Evolutionary conservation across 208 protist genomes (phyloP), one percentile per base, ranked within the genome.

Genomic region (Trypanosoma boissoni): DNA sequence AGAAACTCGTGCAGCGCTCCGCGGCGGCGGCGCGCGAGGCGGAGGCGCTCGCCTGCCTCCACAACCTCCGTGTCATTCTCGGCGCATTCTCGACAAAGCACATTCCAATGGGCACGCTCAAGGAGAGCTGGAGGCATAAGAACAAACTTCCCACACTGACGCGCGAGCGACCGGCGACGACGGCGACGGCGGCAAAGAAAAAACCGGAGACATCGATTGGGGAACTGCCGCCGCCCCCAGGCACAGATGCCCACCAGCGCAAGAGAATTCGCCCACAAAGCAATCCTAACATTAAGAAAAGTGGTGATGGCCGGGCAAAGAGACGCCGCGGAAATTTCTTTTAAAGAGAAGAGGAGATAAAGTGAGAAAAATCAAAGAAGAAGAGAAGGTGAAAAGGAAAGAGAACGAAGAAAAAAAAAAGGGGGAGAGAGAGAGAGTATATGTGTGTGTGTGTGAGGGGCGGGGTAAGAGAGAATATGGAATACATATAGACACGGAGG

Each of bases 41-140:
- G 1, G 80, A 89, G 54, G 59, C 71, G 3, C 43, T 84, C 21
- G 78, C 68, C 1, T 80, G 66, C 29, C 64, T 89, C 26, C 60
- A 65, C 36, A 95, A 92, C 59, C 73, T 91, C 50, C 78, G 79
- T 27, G 57, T 62, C 2, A 78, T 95, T 23, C 29, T 76, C 18
- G 69, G 58, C 44, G 68, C 74, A 41, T 83, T 91, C 31, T 54
- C 78, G 31, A 48, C 69, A 2, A 87, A 84, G 50, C 82, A 84
- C 18, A 72, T 95, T 29, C 84, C 88, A 8, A 76, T 81, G 27
- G 78, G 67, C 16, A 65, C 79, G 29, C 4, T 92, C 2, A 76
- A 69, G 44, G 80, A 88, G 59, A 92, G 84, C 61, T 94, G 88
- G 88, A 20, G 24, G 10, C 46, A 68, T 23, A 71, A 70, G 24